Conservation (phyloP, 805 yeast genomes). For the Yarrowia hollandica region DNA sequence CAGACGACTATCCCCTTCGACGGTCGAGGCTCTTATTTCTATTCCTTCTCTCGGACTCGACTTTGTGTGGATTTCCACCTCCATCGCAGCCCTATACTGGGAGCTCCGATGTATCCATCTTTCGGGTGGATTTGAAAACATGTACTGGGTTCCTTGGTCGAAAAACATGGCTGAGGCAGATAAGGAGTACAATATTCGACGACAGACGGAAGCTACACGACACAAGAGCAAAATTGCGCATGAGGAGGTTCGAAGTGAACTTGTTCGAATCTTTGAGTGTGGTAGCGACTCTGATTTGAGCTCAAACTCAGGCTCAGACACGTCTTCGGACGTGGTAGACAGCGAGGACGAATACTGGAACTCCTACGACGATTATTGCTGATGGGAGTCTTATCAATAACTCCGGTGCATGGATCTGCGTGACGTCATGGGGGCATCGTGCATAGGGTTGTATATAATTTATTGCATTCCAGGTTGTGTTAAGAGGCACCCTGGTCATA, state of each 20-base stretch:
- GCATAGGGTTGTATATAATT: slow-evolving; percentile 9
- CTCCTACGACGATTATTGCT: slow-evolving; percentile 20
- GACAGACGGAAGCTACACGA: background rate
- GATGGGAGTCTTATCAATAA: background rate
- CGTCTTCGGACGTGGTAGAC: background rate
- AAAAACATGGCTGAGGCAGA: slow-evolving; percentile 33
- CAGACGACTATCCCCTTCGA: slow-evolving; percentile 8
- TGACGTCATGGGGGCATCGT: background rate
- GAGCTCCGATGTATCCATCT: slow-evolving; percentile 32
- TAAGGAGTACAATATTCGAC: slow-evolving; percentile 24
- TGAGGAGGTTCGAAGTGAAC: background rate
- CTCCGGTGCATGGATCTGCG: slow-evolving; percentile 2
- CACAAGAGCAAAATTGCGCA: slow-evolving; percentile 5
- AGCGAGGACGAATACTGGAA: slow-evolving; percentile 26
- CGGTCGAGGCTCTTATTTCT: slow-evolving; percentile 32
- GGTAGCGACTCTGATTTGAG: background rate
- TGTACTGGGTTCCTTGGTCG: slow-evolving; percentile 35
- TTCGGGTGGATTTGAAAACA: slow-evolving; percentile 34
- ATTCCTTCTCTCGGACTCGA: slow-evolving; percentile 29
- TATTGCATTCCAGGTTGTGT: slow-evolving; percentile 4
- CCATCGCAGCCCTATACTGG: slow-evolving; percentile 32
- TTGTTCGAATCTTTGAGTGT: slow-evolving; percentile 11
- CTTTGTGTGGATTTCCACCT: slow-evolving; percentile 36
- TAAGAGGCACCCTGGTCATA: no score
- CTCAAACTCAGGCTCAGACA: background rate